Base-by-base conservation (phyloP, 2,329 filamentous ascomycete species). In the Alternaria atra region DNA sequence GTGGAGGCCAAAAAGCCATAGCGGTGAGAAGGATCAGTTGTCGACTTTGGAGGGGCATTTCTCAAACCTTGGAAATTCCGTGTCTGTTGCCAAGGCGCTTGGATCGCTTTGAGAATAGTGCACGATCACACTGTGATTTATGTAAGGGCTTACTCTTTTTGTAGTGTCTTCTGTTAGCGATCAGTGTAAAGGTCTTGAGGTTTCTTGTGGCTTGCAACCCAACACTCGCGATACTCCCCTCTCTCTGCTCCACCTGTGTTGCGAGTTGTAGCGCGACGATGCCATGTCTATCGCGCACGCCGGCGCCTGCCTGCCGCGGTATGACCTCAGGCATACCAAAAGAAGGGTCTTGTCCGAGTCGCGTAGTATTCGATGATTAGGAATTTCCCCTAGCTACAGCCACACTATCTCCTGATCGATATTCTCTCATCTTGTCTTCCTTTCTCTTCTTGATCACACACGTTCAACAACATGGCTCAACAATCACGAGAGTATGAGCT, bases 401-500 rank as follows among this genome's bases (percentile, higher is more conserved):
- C 43, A 39, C 62, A 40, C 52, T 29, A 54, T 20, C 50, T 20
- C 34, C 15, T 8, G 9, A 44, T 43, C 34, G 32, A 50, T 23
- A 10, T 32, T 17, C 17, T 47, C 17, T n/a, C 23, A 15, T 30
- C 59, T 61, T 40, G 48, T 65, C 30, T 58, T 48, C 46, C 37
- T 50, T 46, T 59, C 47, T 43, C 60, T 55, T 43, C 43, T 57
- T 23, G 40, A 43, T 61, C 52, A 32, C 48, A 46, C 7, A 30
- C 29, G 2, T 20, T 62, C 23, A 46, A 57, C 55, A 64, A 55
- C 34, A 78, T 77, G 74, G 67, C 66, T 48, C 60, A 70, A 53
- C 53, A 68, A 46, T 44, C 63, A n/a, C 82, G 83, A 52, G 79
- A 86, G 70, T 91, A 90, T 73, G 89, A 91, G 69, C 77, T 91